Base-by-base conservation (phyloP, 768 basidiomycete genomes). In the Mrakia hoshinonis region DNA sequence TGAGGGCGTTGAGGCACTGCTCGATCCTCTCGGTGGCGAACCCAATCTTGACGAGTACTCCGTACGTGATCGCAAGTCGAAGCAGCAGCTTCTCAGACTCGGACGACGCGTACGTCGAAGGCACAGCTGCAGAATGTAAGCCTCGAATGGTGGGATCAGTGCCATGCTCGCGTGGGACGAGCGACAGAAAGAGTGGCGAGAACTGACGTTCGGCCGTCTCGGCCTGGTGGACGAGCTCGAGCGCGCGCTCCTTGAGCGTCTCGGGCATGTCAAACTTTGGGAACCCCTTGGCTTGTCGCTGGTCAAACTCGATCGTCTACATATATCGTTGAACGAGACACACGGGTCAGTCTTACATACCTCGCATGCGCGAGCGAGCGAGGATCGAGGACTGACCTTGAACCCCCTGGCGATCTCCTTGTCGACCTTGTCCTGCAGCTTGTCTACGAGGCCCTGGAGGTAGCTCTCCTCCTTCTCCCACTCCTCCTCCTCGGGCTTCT, bases 391-490 rank as follows among this genome's bases (percentile, higher is more conserved):
- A 72, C 80, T 26, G 75, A 89, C 94, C 86, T 90, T 90, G 74
- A 89, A 73, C 12, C 85, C 81, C 70, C 87, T 84, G 5, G 82
- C 79, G 69, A 94, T 85, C 76, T 96, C 95, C 78, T 87, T 92
- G 78, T 95, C 91, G 6, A 85, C 89, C 77, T 87, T 92, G 24
- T 94, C 91, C 76, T 95, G 91, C 61, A 88, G 81, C 76, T 85
- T 88, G 74, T 95, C 92, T 0, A 95, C 85, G 60, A 92, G 76
- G 58, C 79, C 80, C 80, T 93, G 92, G 64, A 92, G 81, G 38
- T 83, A 82, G 29, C 74, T 73, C 70, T 78, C 75, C 70, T 81
- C 81, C 10, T 76, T 73, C 24, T 75, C 73, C 72, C 72, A 73
- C 31, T 73, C 72, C 24, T 73, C 72, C 43, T 73, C 72, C 54